Base-by-base conservation (phyloP, 768 basidiomycete species). In the Tephrocybe sp. region DNA sequence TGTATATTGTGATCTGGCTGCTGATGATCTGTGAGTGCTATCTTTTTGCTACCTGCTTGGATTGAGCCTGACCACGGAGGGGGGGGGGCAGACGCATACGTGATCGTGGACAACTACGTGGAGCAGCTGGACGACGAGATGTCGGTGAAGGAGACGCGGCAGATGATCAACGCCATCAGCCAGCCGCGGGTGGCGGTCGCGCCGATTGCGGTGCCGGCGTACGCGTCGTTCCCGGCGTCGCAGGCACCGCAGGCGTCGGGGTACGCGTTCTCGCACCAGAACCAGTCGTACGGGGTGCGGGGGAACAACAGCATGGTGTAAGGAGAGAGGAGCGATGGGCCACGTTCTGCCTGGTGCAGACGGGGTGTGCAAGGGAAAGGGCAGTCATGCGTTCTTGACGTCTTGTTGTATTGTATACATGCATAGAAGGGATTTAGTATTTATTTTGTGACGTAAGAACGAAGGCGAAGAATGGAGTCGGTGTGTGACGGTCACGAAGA, bases 51-150 rank as follows among this genome's bases (percentile, higher is more conserved):
- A 28, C 14, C 18, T 26, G 34, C 15, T 32, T 15, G 15, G 34
- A 18, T 42, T 18, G 9, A 17, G 10, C 38, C 28, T 38, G 9
- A 45, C 34, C 18, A 11, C 26, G 36, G 17, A 18, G 38, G 24
- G 48, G 50, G 21, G 28, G 5, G 28, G 5, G 11, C 51, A 85
- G 81, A 78, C 55, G 76, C 73, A 2, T 79, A 74, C 63, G 65
- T 81, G 53, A 73, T 84, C 45, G 75, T 80, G 12, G 70, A 72
- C 47, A 69, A 74, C 61, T 84, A 84, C 56, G 73, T 75, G 21
- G 70, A 75, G 23, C 80, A 85, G 62, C 68, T 83, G 24, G 67
- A 71, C 48, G 79, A 83, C 37, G 79, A 85, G 62, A 66, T 71
- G 50, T 60, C 62, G 14, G 65, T 65, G 11, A 61, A 67, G 32